Evolutionary conservation across 2,329 filamentous ascomycete species (phyloP).

Genomic region (Aquanectria penicillioides): DNA sequence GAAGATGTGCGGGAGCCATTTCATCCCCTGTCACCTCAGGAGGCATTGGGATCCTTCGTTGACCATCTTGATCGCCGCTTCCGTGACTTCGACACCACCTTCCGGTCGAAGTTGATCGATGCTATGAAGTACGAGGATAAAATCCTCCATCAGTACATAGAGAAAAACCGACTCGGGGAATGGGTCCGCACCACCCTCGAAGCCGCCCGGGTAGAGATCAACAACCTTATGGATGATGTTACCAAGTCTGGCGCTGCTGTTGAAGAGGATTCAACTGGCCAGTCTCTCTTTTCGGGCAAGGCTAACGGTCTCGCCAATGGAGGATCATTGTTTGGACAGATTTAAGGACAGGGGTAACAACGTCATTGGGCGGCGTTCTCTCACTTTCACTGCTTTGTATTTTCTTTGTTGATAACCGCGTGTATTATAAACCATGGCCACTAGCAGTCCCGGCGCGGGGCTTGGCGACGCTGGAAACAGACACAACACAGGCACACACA

Average conservation of each 20-base stretch:
- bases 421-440: slow-evolving; percentile 24
- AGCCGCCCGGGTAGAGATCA: slow-evolving; percentile 48
- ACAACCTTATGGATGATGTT: slow-evolving; percentile 45
- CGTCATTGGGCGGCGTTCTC: slow-evolving; percentile 26
- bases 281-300: slow-evolving; percentile 34
- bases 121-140: slow-evolving; percentile 80
- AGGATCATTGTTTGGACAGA: slow-evolving; percentile 22
- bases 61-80: slow-evolving; percentile 71
- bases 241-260: slow-evolving; percentile 30
- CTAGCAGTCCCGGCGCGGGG: not conserved
- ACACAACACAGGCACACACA: slow-evolving; percentile 16
- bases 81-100: slow-evolving; percentile 67
- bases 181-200: slow-evolving; percentile 65
- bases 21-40: slow-evolving; percentile 60
- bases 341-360: slow-evolving; percentile 7
- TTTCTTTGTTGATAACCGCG: slow-evolving; percentile 21
- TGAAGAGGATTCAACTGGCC: slow-evolving; percentile 20
- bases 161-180: slow-evolving; percentile 73
- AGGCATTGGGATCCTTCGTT: slow-evolving; percentile 68
- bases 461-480: slow-evolving; percentile 12
- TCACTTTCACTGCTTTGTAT: slow-evolving; percentile 1
- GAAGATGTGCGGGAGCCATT: slow-evolving; percentile 56
- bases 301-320: slow-evolving; percentile 6
- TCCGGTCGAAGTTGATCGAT: slow-evolving; percentile 73
- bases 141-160: slow-evolving; percentile 70